Conservation (phyloP, 805 yeast species). For the Ogataea pini region DNA sequence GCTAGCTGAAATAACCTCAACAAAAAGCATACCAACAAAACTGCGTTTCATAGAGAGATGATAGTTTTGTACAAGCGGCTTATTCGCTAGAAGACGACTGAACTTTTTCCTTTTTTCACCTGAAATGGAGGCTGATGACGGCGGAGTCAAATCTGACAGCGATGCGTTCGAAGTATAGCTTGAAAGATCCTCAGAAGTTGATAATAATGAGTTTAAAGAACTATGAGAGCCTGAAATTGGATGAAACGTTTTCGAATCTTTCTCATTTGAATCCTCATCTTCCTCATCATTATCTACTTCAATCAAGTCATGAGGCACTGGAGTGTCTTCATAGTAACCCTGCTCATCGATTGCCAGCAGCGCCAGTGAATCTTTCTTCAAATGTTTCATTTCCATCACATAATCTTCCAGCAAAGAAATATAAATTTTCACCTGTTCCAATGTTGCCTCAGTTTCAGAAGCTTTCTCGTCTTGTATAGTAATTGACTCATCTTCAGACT, state of each 20-base stretch:
- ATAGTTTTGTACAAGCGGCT: conserved; percentile 27
- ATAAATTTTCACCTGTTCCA: conserved; percentile 16
- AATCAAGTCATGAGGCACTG: neutral
- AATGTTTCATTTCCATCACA: conserved; percentile 6
- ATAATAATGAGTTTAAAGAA: conserved; percentile 13
- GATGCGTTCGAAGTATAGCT: conserved; percentile 23
- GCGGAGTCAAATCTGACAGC: conserved; percentile 21
- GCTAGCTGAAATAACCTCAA: conserved; percentile 72
- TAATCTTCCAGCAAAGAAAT: conserved; percentile 14
- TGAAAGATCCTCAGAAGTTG: conserved; percentile 23
- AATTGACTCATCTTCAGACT: conserved; percentile 16
- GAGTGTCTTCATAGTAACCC: conserved; percentile 20
- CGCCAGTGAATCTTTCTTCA: conserved; percentile 20
- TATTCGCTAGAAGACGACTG: conserved; percentile 13
- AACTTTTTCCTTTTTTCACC: conserved; percentile 14
- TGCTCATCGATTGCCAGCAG: conserved; percentile 24
- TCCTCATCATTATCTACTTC: conserved; percentile 5
- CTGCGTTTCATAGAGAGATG: conserved; percentile 39
- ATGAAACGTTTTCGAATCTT: neutral
- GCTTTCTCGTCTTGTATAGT: conserved; percentile 1
- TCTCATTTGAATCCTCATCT: conserved; percentile 11
- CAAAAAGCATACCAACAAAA: conserved; percentile 68
- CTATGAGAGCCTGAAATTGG: neutral
- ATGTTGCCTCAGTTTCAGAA: neutral
- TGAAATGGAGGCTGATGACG: conserved; percentile 13